These are phyloP conservation scores for Rhynchospora pubera DNA, from an alignment of 176 grass and related monocot genomes.

Conservation along the genomic window DNA sequence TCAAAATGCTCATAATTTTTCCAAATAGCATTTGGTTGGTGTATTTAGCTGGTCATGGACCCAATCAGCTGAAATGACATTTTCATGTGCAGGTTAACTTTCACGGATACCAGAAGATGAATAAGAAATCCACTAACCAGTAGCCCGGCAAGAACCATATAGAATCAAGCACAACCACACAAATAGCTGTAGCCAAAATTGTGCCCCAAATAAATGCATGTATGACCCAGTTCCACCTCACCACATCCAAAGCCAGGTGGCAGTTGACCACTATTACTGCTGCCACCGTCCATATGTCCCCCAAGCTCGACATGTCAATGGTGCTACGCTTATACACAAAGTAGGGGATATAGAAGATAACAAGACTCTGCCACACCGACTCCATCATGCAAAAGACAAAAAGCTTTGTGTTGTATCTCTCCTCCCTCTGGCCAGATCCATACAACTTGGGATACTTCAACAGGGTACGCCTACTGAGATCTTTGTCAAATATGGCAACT, in stretches of 20 bases:
- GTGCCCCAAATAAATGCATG: constrained; percentile 65
- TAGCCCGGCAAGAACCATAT: constrained; percentile 63
- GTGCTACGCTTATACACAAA: constrained; percentile 65
- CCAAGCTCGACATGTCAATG: constrained; percentile 61
- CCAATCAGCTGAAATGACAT: neutral
- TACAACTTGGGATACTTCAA: constrained; percentile 68
- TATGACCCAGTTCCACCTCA: constrained; percentile 67
- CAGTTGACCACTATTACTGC: constrained; percentile 75
- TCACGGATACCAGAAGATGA: neutral
- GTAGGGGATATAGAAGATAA: constrained; percentile 69
- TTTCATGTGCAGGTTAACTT: neutral
- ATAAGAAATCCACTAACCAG: constrained; percentile 48
- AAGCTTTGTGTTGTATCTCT: constrained; percentile 66
- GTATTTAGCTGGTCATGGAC: neutral
- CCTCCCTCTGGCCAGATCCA: constrained; percentile 63
- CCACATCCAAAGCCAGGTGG: constrained; percentile 75
- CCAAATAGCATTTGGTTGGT: neutral
- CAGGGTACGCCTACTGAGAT: constrained; percentile 57
- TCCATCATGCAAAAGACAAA: constrained; percentile 69
- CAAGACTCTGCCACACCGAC: constrained; percentile 81
- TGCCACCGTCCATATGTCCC: constrained; percentile 77
- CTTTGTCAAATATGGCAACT: constrained; percentile 81
- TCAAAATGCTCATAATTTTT: neutral
- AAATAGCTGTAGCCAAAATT: constrained; percentile 42
- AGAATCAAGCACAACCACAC: constrained; percentile 64